A percentile compares a stretch with the other conserved stretches of the same genome.
Evolutionary conservation across 192 early-diverging fungal genomes (phyloP).

Genomic region (Diversispora eburnea): DNA sequence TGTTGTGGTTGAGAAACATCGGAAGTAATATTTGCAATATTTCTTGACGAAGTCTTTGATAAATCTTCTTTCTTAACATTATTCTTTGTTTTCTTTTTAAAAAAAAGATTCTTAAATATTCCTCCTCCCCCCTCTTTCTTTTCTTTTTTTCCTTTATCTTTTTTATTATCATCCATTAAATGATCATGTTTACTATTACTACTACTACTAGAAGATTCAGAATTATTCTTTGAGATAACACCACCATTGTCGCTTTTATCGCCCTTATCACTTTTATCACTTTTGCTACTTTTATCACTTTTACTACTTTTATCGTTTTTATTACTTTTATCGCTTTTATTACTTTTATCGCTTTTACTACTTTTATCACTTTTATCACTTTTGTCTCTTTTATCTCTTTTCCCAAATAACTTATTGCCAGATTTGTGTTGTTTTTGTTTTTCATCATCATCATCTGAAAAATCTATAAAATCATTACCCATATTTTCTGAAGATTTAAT

Average conservation of each 20-base stretch:
- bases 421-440: constrained; percentile 1
- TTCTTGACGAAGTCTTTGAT: not conserved
- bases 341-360: too few species aligned
- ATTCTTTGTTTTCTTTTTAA: constrained; percentile 17
- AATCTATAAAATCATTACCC: constrained; percentile 26
- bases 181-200: constrained; percentile 23
- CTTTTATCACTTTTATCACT: not conserved
- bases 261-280: not conserved
- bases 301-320: too few species aligned
- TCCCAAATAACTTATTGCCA: constrained; percentile 11
- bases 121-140: constrained; percentile 27
- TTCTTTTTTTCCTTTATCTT: constrained; percentile 30
- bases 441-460: constrained; percentile 26
- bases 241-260: too few species aligned
- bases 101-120: constrained; percentile 19
- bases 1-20: too few species aligned
- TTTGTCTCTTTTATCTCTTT: not conserved
- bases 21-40: too few species aligned
- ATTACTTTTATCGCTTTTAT: too few species aligned
- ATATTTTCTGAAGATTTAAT: not conserved
- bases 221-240: too few species aligned
- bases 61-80: not conserved
- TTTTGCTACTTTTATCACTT: too few species aligned
- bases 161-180: constrained; percentile 33
- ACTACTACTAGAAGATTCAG: constrained; percentile 7